Base-by-base conservation (phyloP, 768 basidiomycete genomes). In the Mycena filopes region DNA sequence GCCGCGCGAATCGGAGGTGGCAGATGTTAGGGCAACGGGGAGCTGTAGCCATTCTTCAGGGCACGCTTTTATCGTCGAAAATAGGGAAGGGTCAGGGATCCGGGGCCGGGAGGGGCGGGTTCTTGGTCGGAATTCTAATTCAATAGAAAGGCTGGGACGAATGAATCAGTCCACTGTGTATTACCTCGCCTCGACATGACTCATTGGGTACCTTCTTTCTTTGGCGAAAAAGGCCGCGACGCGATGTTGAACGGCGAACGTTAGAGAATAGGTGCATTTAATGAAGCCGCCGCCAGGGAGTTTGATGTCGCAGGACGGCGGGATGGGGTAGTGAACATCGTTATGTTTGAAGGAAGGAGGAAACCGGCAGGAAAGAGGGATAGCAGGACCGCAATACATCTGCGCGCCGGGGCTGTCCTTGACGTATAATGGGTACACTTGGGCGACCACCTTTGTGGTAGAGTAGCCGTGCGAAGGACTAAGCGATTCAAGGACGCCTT, bases 31-130 rank as follows among this genome's bases (percentile, higher is more conserved):
- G 13, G 23, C 53, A 15, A 64, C 53, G 7, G 62, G 62, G 13
- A 60, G 51, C 18, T 64, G 66, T 23, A 68, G 54, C 66, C 62
- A 68, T 38, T 62, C 60, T 41, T 66, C 65, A 12, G 55, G 65
- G 55, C 65, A 66, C 15, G 41, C 46, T 26, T 62, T 62, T 26
- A 66, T 47, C 23, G 65, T 62, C 12, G 60, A 60, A 38, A 56
- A 51, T n/a, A 66, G 33, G 16, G 65, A 61, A 8, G 55, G 42
- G 4, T 66, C 60, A 0, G 54, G 20, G 16, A 66, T 62, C 3
- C 65, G 25, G 4, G 65, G 65, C 42, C 60, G 65, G 48, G 60
- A 66, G 23, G 65, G 60, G 38, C 65, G 65, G 9, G 60, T 66
- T 23, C 65, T 38, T 8, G 56, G 48, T 20, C 66, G 62, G 29